Conservation (phyloP, 139 green algal genomes). For the Coccomyxa sp. region DNA sequence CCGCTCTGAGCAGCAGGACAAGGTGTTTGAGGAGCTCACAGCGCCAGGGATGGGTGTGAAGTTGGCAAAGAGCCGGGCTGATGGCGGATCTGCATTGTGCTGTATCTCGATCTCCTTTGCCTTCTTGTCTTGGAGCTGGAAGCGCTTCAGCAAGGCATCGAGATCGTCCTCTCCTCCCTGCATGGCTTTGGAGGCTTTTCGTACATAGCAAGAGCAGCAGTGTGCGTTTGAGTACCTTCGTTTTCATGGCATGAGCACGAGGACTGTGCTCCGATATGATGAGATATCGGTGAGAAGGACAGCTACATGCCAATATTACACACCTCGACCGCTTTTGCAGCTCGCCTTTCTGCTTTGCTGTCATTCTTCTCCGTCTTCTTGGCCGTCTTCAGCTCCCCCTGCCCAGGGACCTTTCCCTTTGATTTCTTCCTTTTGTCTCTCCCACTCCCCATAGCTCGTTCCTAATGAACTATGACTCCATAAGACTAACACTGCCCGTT, state of each 20-base stretch:
- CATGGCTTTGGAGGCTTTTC: background rate
- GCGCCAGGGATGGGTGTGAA: conserved; percentile 20
- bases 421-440: conserved; percentile 87
- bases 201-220: background rate
- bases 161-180: conserved; percentile 81
- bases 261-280: too few relatives aligned
- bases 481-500: too few relatives aligned
- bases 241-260: background rate
- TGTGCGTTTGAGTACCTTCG: background rate
- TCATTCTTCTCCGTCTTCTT: conserved; percentile 78
- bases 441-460: conserved; percentile 76
- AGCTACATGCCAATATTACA: too few relatives aligned
- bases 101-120: conserved; percentile 45
- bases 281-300: too few relatives aligned
- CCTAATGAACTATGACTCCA: too few relatives aligned
- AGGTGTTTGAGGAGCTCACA: background rate
- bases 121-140: conserved; percentile 61
- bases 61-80: conserved; percentile 73
- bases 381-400: conserved; percentile 78
- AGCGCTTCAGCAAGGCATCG: conserved; percentile 77
- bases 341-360: conserved; percentile 49
- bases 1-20: background rate
- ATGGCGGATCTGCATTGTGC: conserved; percentile 58
- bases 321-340: conserved; percentile 24
- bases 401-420: conserved; percentile 65